Conservation (phyloP, 192 early-diverging fungal genomes). For the Backusella circina region DNA sequence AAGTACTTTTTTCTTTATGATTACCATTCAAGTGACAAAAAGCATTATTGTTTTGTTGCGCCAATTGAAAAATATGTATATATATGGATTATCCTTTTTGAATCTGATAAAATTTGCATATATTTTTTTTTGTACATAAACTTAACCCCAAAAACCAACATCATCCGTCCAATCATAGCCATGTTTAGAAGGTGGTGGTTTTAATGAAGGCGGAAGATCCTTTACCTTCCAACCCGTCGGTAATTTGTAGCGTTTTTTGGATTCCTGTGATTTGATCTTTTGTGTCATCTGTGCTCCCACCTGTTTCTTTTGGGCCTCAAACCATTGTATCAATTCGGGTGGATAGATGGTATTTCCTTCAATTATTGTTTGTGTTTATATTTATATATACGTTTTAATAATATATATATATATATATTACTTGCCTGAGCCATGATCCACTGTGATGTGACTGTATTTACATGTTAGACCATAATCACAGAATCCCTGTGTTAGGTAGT, state of each 20-base stretch:
- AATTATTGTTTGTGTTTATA: not conserved
- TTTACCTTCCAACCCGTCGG: conserved; percentile 31
- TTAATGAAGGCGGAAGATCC: conserved; percentile 35
- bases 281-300: not conserved
- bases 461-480: conserved; percentile 38
- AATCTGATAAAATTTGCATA: not conserved
- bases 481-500: conserved; percentile 19
- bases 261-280: not conserved
- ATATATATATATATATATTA: no score
- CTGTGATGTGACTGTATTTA: conserved; percentile 34
- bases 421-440: not conserved
- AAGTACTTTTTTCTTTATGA: no score
- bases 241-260: conserved; percentile 21
- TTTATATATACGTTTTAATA: no score
- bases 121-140: no score
- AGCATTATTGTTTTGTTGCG: not conserved
- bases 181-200: conserved; percentile 22
- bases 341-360: conserved; percentile 23
- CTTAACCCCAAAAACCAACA: conserved; percentile 31
- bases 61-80: not conserved
- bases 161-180: conserved; percentile 35
- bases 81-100: no score
- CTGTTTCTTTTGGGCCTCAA: not conserved
- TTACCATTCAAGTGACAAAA: no score
- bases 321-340: conserved; percentile 14